Base-by-base conservation (phyloP, 129 eudicot genomes). In the Sambucus nigra region DNA sequence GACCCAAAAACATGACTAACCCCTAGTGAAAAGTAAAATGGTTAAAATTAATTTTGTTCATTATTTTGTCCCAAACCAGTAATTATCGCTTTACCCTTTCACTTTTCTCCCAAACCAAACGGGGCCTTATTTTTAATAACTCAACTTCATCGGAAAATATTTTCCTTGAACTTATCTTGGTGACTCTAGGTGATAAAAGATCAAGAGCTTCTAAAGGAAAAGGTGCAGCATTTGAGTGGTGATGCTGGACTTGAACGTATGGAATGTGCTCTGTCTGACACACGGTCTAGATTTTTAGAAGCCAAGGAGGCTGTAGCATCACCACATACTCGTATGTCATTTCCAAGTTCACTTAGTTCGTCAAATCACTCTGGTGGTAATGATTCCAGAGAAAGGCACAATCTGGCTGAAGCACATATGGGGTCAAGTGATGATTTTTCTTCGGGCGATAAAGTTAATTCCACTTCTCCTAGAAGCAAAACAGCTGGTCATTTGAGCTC, bases 181-280 rank as follows among this genome's bases (percentile, higher is more conserved):
- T 40, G 46, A 13, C 5, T 66, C 70, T 71, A 91, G 87, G 99
- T 82, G 17, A 66, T 68, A 21, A 87, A 80, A 22, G 94, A 92
- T 70, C 99, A 92, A 67, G 76, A 71, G 47, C 87, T 92, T 55
- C 51, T 92, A 47, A 80, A 70, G 67, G 94, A 74, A 57, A 86
- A 80, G 57, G 76, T 92, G 63, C 62, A 62, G 35, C 82, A 92
- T 51, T 73, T 92, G 27, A 82, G 94, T 61, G 96, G 99, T 44
- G 84, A 60, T 53, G 92, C 87, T 65, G 99, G 96, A 26, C 75
- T 86, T 48, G 84, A 72, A 69, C 96, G 91, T 16, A 74, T 92
- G 91, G 80, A 74, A 57, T 51, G 23, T 68, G 92, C 99, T 56
- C 76, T 92, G 65, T 77, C 85, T 41, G 85, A 82, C 50, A 70